phyloP scores from a whole-genome alignment of 768 basidiomycete genomes.

The Sarcomyxa edulis region DNA sequence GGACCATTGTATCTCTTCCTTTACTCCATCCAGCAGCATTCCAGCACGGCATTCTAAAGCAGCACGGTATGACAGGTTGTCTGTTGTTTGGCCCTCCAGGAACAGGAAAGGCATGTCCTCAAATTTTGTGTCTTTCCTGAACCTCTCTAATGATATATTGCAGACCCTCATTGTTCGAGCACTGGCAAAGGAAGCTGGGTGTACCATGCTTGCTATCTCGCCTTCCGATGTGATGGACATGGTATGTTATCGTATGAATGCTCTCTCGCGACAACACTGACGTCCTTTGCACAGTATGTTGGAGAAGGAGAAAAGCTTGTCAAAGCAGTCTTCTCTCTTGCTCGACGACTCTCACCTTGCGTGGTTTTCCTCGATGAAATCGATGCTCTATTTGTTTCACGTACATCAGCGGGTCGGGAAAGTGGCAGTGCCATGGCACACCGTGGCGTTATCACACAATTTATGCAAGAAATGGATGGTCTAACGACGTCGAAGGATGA shows the following conservation, averaged over 20 bases:
- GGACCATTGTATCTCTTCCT: slow-evolving; percentile 87
- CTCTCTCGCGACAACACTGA: slow-evolving; percentile 2
- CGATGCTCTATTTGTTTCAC: slow-evolving; percentile 87
- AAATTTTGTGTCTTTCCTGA: no score
- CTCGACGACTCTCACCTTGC: slow-evolving; percentile 81
- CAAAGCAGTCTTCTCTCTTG: slow-evolving; percentile 82
- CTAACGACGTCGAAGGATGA: slow-evolving; percentile 75
- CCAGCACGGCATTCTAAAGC: slow-evolving; percentile 82
- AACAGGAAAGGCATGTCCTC: slow-evolving; percentile 82
- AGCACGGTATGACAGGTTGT: slow-evolving; percentile 88
- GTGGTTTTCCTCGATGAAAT: slow-evolving; percentile 95
- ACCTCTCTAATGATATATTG: no score
- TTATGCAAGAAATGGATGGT: slow-evolving; percentile 98
- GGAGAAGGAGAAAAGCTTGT: slow-evolving; percentile 91
- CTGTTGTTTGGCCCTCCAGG: slow-evolving; percentile 92
- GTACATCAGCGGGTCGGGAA: slow-evolving; percentile 69
- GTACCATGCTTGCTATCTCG: slow-evolving; percentile 85
- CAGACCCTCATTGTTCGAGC: slow-evolving; percentile 84
- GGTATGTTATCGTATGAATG: slow-evolving; percentile 37
- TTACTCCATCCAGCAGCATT: slow-evolving; percentile 85
- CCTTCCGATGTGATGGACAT: slow-evolving; percentile 97
- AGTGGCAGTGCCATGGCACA: slow-evolving; percentile 80
- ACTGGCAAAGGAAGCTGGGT: slow-evolving; percentile 89
- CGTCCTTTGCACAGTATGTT: slow-evolving; percentile 52
- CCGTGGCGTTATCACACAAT: slow-evolving; percentile 84